Base-by-base conservation (phyloP, 2,329 filamentous ascomycete species). In the Cercospora sp. region DNA sequence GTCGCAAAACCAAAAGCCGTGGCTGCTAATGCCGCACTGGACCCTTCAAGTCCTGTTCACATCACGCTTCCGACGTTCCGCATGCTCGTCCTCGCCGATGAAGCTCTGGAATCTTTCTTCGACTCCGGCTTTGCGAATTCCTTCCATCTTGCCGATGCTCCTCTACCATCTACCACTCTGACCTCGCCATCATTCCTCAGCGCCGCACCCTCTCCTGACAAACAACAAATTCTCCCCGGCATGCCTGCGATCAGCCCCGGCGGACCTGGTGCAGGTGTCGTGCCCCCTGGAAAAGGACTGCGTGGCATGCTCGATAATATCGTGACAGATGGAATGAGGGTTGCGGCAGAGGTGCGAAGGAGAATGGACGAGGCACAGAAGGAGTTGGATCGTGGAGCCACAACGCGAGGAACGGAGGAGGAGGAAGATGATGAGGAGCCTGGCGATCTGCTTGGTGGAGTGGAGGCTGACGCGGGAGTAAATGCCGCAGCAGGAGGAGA, bases 21-120 rank as follows among this genome's bases (percentile, higher is more conserved):
- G 77, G 87, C 91, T 20, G 93, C 93, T 58, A 99, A 99, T 77
- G 89, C 90, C 8, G 95, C 95, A 0, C 86, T 99, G 3, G 94
- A 99, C 77, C 95, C 95, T 2, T 90, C 93, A 28, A 94, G 97
- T 71, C 95, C 95, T 6, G 86, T 99, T 0, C 91, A 97, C 78
- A 97, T 99, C 76, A 98, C 95, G 0, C 86, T 99, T 1, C 95
- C 95, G 0, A 99, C 95, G 0, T 99, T 99, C 86, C 91, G 95
- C 72, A 99, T 99, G 95, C 93, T 99, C 3, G 92, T 99, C 9
- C 88, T 99, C 7, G 95, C 95, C 53, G 95, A 99, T 76, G 95
- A 99, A 79, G 86, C 96, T 0, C 87, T 99, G 5, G 94, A 99
- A 76, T 92, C 96, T 73, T 99, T 99, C 81, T 99, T 99, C 78